phyloP scores from a whole-genome alignment of 345 rosid genomes.

The Hibiscus syriacus region DNA sequence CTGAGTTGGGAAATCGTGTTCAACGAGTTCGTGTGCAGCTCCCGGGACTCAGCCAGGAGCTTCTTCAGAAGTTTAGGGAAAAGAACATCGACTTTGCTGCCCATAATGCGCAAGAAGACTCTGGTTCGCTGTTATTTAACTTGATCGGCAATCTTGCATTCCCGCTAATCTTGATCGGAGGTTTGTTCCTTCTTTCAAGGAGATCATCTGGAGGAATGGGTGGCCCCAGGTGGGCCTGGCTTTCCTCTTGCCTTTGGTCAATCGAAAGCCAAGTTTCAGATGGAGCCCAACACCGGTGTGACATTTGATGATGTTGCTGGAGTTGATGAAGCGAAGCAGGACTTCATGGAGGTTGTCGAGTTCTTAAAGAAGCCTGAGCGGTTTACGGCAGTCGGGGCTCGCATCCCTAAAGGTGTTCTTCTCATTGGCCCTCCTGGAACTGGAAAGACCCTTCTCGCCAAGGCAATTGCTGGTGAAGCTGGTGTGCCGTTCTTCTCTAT shows the following conservation, averaged over 20 bases:
- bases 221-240: constrained; percentile 98
- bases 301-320: constrained; percentile 99
- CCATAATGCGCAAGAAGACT: constrained; percentile 96
- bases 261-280: constrained; percentile 95
- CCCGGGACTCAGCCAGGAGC: constrained; percentile 93
- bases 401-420: constrained; percentile 96
- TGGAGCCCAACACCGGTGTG: constrained; percentile 98
- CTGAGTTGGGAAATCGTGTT: constrained; percentile 89
- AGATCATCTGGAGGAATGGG: constrained; percentile 98
- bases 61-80: constrained; percentile 88
- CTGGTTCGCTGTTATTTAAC: constrained; percentile 76
- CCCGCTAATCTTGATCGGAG: constrained; percentile 86
- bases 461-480: constrained; percentile 99
- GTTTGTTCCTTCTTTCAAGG: constrained; percentile 86
- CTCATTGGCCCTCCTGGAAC: constrained; percentile 99
- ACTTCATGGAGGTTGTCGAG: constrained; percentile 99
- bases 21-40: constrained; percentile 96
- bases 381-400: constrained; percentile 92
- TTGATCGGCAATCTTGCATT: constrained; percentile 90
- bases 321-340: constrained; percentile 99
- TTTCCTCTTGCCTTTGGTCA: constrained; percentile 82
- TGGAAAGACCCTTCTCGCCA: constrained; percentile 96
- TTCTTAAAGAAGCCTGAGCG: constrained; percentile 97
- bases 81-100: constrained; percentile 96
- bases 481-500: constrained; percentile 96